Percentiles rank a stretch among this genome's conserved stretches.
These are phyloP conservation scores for Acephala macrosclerotiorum DNA, from an alignment of 2,329 filamentous ascomycete genomes.

Conservation along the genomic window DNA sequence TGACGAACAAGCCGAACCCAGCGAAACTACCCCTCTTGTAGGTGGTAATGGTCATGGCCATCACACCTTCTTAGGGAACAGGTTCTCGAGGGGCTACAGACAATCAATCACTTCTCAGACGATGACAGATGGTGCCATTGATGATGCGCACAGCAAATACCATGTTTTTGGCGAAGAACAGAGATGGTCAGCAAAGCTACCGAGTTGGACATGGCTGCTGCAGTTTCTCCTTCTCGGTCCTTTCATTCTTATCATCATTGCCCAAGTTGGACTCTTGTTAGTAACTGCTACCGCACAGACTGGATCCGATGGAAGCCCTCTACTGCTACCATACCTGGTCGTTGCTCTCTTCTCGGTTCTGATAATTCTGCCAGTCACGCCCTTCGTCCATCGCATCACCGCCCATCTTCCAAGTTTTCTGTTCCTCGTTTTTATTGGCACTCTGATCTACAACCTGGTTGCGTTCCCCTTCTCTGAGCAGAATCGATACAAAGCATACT, in stretches of 20 bases:
- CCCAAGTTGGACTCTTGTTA: constrained; percentile 77
- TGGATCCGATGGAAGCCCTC: constrained; percentile 79
- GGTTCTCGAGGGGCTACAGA: constrained; percentile 61
- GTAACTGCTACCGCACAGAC: constrained; percentile 81
- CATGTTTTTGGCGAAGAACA: constrained; percentile 76
- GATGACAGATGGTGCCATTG: constrained; percentile 33
- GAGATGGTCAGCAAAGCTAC: constrained; percentile 80
- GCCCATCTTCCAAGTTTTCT: constrained; percentile 83
- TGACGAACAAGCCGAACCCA: constrained; percentile 47
- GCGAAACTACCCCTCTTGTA: constrained; percentile 63
- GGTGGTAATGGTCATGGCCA: constrained; percentile 48
- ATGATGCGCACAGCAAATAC: constrained; percentile 45
- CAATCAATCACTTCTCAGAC: constrained; percentile 35
- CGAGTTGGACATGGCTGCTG: constrained; percentile 85
- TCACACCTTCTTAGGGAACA: constrained; percentile 62
- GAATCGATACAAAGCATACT: constrained; percentile 85
- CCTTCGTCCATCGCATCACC: constrained; percentile 87
- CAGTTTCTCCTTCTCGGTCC: constrained; percentile 85
- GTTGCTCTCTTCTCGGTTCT: constrained; percentile 74
- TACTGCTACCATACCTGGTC: constrained; percentile 74
- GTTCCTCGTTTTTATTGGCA: constrained; percentile 74
- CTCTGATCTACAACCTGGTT: constrained; percentile 83
- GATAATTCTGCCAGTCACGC: constrained; percentile 77
- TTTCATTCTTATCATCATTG: constrained; percentile 77
- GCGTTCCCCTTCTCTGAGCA: constrained; percentile 88